A percentile compares a stretch with the other conserved stretches of the same genome.
Evolutionary conservation across 2,329 filamentous ascomycete genomes (phyloP).

Genomic region (Cordyceps cicadae): DNA sequence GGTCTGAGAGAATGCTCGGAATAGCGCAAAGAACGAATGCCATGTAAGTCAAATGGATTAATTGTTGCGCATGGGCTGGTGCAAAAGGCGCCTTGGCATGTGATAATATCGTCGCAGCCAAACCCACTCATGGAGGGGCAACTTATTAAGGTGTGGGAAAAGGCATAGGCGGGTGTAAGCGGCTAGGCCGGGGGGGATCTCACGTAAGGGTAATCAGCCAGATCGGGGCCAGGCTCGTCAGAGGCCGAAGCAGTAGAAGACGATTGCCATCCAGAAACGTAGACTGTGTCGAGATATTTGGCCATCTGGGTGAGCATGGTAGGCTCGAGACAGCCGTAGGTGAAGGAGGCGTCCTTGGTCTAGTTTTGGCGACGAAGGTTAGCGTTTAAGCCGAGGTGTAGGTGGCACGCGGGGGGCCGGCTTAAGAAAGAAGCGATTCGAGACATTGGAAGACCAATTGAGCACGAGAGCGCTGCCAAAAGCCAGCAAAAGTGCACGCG

Average conservation of each 20-base stretch:
- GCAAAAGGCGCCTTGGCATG: constrained; percentile 7
- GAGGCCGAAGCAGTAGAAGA: constrained; percentile 92
- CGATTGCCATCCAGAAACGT: constrained; percentile 98
- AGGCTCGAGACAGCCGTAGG: constrained; percentile 93
- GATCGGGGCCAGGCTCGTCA: constrained; percentile 92
- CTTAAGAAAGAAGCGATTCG: background rate
- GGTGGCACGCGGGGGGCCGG: background rate
- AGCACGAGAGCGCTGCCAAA: background rate
- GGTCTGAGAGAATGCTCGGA: background rate
- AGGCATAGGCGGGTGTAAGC: constrained; percentile 5
- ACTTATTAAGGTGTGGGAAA: constrained; percentile 8
- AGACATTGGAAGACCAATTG: constrained; percentile 5
- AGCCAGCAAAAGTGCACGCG: background rate
- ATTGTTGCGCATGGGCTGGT: background rate
- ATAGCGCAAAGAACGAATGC: background rate
- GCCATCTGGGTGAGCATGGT: constrained; percentile 99
- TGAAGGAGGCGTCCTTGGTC: constrained; percentile 81
- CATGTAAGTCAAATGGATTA: background rate
- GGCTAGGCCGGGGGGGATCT: constrained; percentile 15
- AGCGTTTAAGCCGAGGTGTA: constrained; percentile 2
- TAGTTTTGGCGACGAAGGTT: constrained; percentile 27
- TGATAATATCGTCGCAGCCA: constrained; percentile 10
- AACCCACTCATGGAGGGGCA: constrained; percentile 11
- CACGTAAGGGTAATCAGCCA: constrained; percentile 93
- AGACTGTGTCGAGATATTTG: constrained; percentile 96